Conservation (phyloP, 2,329 filamentous ascomycete species). For the Thelonectria rubi region DNA sequence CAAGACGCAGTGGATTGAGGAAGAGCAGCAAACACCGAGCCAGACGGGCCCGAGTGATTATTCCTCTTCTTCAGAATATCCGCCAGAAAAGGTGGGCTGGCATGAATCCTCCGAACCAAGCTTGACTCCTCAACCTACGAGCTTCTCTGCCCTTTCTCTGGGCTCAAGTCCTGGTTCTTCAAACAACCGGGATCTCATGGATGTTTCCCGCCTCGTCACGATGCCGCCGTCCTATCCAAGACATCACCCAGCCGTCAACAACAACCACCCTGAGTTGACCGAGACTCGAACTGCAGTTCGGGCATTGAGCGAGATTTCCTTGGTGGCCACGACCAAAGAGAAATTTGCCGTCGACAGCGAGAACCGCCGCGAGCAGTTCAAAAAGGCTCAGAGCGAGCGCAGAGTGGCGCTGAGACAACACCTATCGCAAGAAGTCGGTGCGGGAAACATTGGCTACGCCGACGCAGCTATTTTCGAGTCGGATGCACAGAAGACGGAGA, state of each 20-base stretch:
- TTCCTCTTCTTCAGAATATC: conserved; percentile 58
- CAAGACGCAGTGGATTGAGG: conserved; percentile 77
- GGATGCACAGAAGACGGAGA: conserved; percentile 76
- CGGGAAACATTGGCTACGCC: conserved; percentile 81
- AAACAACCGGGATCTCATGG: conserved; percentile 68
- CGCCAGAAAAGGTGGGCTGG: conserved; percentile 65
- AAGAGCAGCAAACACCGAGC: conserved; percentile 48
- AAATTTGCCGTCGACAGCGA: conserved; percentile 65
- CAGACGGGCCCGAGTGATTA: conserved; percentile 51
- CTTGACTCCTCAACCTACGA: conserved; percentile 55
- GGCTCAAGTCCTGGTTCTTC: conserved; percentile 56
- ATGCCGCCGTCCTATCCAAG: conserved; percentile 93
- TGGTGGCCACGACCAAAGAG: conserved; percentile 75
- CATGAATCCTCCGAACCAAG: conserved; percentile 56
- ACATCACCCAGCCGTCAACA: conserved; percentile 95
- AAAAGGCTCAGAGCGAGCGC: conserved; percentile 59
- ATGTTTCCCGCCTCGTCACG: conserved; percentile 91
- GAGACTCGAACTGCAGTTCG: conserved; percentile 79
- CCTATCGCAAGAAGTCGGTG: conserved; percentile 80
- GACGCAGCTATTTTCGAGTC: conserved; percentile 85
- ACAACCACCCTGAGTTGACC: conserved; percentile 90
- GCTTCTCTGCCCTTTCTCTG: conserved; percentile 52
- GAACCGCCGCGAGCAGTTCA: conserved; percentile 66
- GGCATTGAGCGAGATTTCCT: conserved; percentile 75
- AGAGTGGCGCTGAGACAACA: conserved; percentile 74